These are phyloP conservation scores for Macrophomina phaseolina DNA, from an alignment of 2,329 filamentous ascomycete species.

Conservation along the genomic window DNA sequence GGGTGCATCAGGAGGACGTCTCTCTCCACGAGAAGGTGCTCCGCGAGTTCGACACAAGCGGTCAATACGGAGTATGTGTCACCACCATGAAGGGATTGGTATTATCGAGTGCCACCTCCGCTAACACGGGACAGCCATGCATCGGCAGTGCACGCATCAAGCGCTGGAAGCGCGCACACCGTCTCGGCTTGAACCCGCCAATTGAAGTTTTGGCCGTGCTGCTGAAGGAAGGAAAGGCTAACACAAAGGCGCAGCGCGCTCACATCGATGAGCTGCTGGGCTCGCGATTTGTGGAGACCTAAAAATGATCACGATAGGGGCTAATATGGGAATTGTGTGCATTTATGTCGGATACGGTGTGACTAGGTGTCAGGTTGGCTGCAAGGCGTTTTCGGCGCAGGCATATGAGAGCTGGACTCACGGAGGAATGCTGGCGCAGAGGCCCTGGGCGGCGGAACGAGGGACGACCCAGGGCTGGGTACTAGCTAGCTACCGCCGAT, in stretches of 20 bases:
- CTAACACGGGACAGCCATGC: constrained; percentile 68
- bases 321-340: not conserved
- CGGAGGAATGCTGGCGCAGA: constrained; percentile 9
- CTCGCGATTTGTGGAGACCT: constrained; percentile 51
- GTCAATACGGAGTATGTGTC: constrained; percentile 81
- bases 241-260: constrained; percentile 65
- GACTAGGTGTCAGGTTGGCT: not conserved
- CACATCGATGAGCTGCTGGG: constrained; percentile 73
- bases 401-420: not conserved
- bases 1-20: constrained; percentile 79
- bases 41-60: constrained; percentile 89
- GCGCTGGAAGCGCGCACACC: constrained; percentile 86
- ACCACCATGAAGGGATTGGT: constrained; percentile 3
- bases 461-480: not conserved
- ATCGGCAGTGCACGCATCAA: constrained; percentile 81
- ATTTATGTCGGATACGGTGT: not conserved
- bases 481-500: not conserved
- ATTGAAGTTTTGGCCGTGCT: constrained; percentile 89
- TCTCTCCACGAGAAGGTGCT: constrained; percentile 81
- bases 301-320: not conserved
- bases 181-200: constrained; percentile 82
- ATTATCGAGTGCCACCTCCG: constrained; percentile 29
- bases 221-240: constrained; percentile 67
- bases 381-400: constrained; percentile 21
- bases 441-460: not conserved